These are phyloP conservation scores for Lotmaria passim DNA, from an alignment of 208 protist species.

Conservation along the genomic window DNA sequence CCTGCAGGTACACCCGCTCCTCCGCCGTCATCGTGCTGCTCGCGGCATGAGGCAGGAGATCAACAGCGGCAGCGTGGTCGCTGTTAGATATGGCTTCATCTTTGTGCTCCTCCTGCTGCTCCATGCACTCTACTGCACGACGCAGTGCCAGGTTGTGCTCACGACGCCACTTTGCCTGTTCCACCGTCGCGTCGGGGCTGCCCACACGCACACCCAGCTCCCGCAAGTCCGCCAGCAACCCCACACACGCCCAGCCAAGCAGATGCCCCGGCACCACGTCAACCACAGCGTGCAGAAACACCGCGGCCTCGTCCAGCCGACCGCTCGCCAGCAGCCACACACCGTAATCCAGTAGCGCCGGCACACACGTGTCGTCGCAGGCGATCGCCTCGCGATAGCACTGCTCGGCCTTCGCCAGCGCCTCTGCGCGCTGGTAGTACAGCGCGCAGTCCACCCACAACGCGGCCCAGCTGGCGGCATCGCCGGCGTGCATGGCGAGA, in stretches of 20 bases:
- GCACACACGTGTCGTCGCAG: conserved; percentile 57
- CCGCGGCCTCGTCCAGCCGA: conserved; percentile 82
- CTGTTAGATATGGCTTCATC: not conserved
- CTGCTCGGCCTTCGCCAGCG: conserved; percentile 85
- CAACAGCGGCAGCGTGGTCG: not conserved
- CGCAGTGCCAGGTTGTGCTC: conserved; percentile 64
- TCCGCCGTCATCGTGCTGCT: conserved; percentile 7
- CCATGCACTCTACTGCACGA: conserved; percentile 42
- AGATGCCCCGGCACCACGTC: conserved; percentile 49
- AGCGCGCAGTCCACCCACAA: conserved; percentile 80
- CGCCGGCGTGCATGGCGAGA: conserved; percentile 41
- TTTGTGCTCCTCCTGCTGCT: not conserved
- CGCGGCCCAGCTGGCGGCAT: conserved; percentile 27
- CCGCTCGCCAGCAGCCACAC: conserved; percentile 79
- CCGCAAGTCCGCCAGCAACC: conserved; percentile 67
- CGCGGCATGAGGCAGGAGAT: not conserved
- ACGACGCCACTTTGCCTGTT: conserved; percentile 54
- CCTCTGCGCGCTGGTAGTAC: conserved; percentile 81
- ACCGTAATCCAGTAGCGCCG: conserved; percentile 78
- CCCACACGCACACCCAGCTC: conserved; percentile 52
- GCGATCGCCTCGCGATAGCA: conserved; percentile 90
- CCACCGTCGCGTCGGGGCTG: conserved; percentile 41
- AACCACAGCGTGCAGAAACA: conserved; percentile 85
- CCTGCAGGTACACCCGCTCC: conserved; percentile 38
- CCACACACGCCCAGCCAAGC: conserved; percentile 79